Evolutionary conservation across 371 early-diverging fungal species (phyloP).

Genomic region (Sporodiniella umbellata): DNA sequence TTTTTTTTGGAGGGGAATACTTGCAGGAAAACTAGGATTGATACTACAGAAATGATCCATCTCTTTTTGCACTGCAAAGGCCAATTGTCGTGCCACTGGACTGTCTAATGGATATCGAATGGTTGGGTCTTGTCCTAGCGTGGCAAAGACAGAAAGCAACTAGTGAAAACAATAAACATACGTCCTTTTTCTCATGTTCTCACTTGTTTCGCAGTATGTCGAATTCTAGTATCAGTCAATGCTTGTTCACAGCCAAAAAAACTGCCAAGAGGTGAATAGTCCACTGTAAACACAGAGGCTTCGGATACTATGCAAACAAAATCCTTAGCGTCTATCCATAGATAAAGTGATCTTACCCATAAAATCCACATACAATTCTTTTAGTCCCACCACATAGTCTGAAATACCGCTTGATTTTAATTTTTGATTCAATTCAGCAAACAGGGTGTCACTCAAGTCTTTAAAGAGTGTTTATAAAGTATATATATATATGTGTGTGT

Average conservation of each 20-base stretch:
- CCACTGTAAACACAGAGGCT: constrained; percentile 78
- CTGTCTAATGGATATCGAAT: constrained; percentile 77
- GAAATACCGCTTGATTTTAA: constrained; percentile 56
- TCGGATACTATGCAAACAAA: constrained; percentile 73
- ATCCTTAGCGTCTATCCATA: too few relatives aligned
- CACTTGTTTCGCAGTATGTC: constrained; percentile 71
- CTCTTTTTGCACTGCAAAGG: constrained; percentile 69
- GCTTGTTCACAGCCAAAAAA: constrained; percentile 51
- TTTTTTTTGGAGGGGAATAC: too few relatives aligned
- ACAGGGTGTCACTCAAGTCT: constrained; percentile 72
- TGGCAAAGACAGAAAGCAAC: constrained; percentile 71
- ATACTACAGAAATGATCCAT: constrained; percentile 60
- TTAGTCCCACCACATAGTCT: constrained; percentile 64
- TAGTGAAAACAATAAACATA: too few relatives aligned
- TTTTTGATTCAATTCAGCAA: constrained; percentile 46
- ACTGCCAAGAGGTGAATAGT: constrained; percentile 61
- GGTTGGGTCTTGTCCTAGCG: constrained; percentile 82
- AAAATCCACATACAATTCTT: constrained; percentile 81
- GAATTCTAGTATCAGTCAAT: constrained; percentile 42
- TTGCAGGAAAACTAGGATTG: constrained; percentile 58
- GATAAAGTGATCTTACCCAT: constrained; percentile 38
- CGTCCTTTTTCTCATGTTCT: background rate
- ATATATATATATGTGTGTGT: too few relatives aligned
- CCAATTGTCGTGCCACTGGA: constrained; percentile 49
- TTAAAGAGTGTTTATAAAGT: background rate